These are phyloP conservation scores for Blastomyces emzantsi DNA, from an alignment of 2,329 filamentous ascomycete species.

Conservation along the genomic window DNA sequence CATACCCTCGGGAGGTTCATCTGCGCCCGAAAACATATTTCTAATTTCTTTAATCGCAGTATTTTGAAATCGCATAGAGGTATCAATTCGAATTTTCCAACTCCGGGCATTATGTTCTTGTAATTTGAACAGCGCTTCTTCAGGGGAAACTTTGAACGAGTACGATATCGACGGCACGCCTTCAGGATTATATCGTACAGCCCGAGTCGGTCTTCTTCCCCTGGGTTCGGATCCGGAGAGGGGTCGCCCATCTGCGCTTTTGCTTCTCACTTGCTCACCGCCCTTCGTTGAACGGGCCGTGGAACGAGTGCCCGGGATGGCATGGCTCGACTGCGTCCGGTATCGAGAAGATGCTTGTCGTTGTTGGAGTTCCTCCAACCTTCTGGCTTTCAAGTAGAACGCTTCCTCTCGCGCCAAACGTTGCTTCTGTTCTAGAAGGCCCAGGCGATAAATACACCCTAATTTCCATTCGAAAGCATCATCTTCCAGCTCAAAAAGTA, in stretches of 20 bases:
- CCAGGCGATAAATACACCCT: slow-evolving; percentile 84
- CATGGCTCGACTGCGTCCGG: slow-evolving; percentile 45
- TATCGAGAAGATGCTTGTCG: slow-evolving; percentile 43
- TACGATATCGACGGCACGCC: slow-evolving; percentile 63
- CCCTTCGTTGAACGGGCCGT: slow-evolving; percentile 27
- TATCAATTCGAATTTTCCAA: slow-evolving; percentile 87
- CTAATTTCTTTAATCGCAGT: slow-evolving; percentile 71
- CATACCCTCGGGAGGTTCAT: slow-evolving; percentile 70
- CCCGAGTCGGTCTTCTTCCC: slow-evolving; percentile 30
- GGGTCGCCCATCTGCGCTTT: slow-evolving; percentile 46
- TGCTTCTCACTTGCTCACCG: slow-evolving; percentile 42
- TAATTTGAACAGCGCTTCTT: slow-evolving; percentile 66
- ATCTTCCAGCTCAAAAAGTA: slow-evolving; percentile 90
- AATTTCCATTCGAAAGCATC: slow-evolving; percentile 97
- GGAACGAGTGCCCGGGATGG: slow-evolving; percentile 32
- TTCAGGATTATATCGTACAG: slow-evolving; percentile 66
- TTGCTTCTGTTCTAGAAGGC: slow-evolving; percentile 81
- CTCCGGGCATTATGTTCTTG: slow-evolving; percentile 75
- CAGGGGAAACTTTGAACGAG: slow-evolving; percentile 60
- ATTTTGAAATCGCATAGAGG: slow-evolving; percentile 59
- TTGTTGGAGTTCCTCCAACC: slow-evolving; percentile 59
- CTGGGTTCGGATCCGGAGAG: slow-evolving; percentile 23
- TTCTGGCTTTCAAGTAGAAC: slow-evolving; percentile 78
- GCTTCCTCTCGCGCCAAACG: slow-evolving; percentile 83
- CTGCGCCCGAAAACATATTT: slow-evolving; percentile 69